phyloP scores from a whole-genome alignment of 2,329 filamentous ascomycete species.

The Sarocladium kiliense region DNA sequence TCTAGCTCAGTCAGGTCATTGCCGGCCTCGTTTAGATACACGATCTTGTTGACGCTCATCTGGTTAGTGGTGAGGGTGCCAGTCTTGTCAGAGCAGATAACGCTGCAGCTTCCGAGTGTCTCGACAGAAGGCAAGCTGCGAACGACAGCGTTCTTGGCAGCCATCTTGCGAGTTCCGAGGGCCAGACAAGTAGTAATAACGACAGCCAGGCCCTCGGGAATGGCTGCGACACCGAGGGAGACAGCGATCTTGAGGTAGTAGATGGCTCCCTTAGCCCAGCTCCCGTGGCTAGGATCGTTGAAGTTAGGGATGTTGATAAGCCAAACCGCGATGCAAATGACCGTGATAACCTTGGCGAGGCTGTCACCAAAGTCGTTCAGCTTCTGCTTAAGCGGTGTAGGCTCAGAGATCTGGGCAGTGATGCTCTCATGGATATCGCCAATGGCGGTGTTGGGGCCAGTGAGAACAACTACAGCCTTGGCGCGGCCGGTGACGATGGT shows the following conservation, averaged over 20 bases:
- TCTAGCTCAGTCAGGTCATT: conserved; percentile 77
- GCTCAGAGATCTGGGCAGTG: conserved; percentile 93
- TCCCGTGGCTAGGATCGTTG: conserved; percentile 87
- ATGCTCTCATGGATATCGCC: conserved; percentile 99
- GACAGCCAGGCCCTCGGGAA: conserved; percentile 93
- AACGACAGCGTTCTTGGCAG: conserved; percentile 95
- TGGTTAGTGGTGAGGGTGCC: conserved; percentile 97
- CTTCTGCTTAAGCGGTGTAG: conserved; percentile 96
- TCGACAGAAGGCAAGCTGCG: conserved; percentile 94
- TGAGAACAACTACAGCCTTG: conserved; percentile 83
- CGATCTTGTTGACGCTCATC: conserved; percentile 95
- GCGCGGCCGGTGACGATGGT: conserved; percentile 94
- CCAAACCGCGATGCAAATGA: conserved; percentile 96
- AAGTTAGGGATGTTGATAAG: conserved; percentile 98
- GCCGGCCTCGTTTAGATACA: conserved; percentile 72
- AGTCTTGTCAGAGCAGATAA: conserved; percentile 99
- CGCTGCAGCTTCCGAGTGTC: conserved; percentile 96
- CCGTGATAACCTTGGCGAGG: conserved; percentile 95
- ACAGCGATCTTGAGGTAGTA: conserved; percentile 99
- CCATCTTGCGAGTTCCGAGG: conserved; percentile 96
- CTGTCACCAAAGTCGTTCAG: conserved; percentile 96
- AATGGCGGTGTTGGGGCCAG: conserved; percentile 86
- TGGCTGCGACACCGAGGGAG: conserved; percentile 94
- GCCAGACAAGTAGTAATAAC: conserved; percentile 99
- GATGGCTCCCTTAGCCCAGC: conserved; percentile 93